Evolutionary conservation across 1,284 basidiomycete genomes (phyloP).

Genomic region (Puccinia horiana): DNA sequence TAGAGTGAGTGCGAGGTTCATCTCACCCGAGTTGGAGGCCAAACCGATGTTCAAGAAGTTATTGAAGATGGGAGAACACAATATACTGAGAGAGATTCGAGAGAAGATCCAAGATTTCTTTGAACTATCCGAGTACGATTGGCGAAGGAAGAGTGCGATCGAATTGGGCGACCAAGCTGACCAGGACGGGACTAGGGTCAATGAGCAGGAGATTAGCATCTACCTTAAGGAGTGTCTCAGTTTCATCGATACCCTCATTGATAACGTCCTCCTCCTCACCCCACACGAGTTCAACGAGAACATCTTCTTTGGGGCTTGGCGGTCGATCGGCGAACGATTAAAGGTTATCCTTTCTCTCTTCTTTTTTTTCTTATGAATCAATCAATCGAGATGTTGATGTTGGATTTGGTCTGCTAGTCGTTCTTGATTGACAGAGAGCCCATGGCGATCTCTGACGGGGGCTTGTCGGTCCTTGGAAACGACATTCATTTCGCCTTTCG

Average conservation of each 20-base stretch:
- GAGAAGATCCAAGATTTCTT: slow-evolving; percentile 97
- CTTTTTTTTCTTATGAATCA: background rate
- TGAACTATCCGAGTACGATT: slow-evolving; percentile 89
- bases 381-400: background rate
- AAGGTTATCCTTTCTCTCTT: slow-evolving; percentile 65
- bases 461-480: slow-evolving; percentile 27
- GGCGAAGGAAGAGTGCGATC: slow-evolving; percentile 69
- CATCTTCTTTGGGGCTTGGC: slow-evolving; percentile 80
- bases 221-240: slow-evolving; percentile 93
- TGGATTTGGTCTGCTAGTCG: background rate
- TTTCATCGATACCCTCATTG: slow-evolving; percentile 94
- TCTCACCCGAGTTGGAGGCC: slow-evolving; percentile 45
- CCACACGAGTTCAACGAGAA: slow-evolving; percentile 77
- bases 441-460: slow-evolving; percentile 28
- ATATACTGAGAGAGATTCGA: slow-evolving; percentile 79
- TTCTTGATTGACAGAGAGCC: slow-evolving; percentile 45
- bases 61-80: slow-evolving; percentile 64
- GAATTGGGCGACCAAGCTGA: slow-evolving; percentile 50
- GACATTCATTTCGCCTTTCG: slow-evolving; percentile 32
- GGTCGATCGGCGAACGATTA: slow-evolving; percentile 80
- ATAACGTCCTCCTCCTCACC: slow-evolving; percentile 78
- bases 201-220: slow-evolving; percentile 64
- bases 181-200: background rate
- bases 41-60: slow-evolving; percentile 9
- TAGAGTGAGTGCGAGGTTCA: background rate